Conservation (phyloP, 306 rosid genomes). For the Rosa chinensis region DNA sequence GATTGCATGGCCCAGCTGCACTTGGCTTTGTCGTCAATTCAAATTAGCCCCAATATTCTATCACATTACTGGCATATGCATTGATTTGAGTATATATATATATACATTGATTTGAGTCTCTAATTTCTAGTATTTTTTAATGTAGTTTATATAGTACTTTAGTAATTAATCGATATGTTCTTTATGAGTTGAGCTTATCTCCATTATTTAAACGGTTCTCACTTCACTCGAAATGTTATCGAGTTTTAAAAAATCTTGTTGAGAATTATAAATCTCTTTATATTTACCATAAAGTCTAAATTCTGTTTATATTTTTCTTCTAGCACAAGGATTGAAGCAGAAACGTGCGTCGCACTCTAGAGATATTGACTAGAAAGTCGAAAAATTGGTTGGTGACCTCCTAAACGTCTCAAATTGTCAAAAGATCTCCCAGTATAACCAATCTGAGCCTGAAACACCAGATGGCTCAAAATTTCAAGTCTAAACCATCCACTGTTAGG, state of each 20-base stretch:
- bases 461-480: not conserved
- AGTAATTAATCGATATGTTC: too few relatives aligned
- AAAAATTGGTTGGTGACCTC: not conserved
- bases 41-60: not conserved
- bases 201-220: too few relatives aligned
- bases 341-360: not conserved
- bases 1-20: constrained; percentile 8
- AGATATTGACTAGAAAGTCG: too few relatives aligned
- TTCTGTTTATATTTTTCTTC: too few relatives aligned
- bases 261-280: too few relatives aligned
- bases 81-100: not conserved
- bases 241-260: too few relatives aligned
- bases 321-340: too few relatives aligned
- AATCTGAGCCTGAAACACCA: not conserved
- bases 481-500: not conserved
- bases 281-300: too few relatives aligned
- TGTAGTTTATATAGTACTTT: not conserved
- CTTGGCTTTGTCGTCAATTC: not conserved
- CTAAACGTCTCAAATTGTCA: not conserved
- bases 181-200: too few relatives aligned
- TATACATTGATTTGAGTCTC: not conserved
- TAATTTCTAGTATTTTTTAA: not conserved
- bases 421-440: not conserved
- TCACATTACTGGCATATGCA: not conserved
- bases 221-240: too few relatives aligned